Evolutionary conservation across 2,329 filamentous ascomycete genomes (phyloP).

Genomic region (Hymenoscyphus linearis): DNA sequence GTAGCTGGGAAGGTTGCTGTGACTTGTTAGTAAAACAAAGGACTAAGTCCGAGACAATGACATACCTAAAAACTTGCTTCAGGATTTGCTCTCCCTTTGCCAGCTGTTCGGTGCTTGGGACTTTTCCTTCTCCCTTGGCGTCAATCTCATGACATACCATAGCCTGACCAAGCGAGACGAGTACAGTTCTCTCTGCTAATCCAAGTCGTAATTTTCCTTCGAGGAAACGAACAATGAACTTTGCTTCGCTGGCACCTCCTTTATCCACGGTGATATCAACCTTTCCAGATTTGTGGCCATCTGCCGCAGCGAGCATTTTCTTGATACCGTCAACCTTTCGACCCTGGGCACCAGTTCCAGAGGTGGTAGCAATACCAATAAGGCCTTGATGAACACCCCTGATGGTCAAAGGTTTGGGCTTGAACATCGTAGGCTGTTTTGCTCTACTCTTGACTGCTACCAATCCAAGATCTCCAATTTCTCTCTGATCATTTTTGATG

Average conservation of each 20-base stretch:
- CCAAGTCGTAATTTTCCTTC: constrained; percentile 92
- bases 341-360: constrained; percentile 81
- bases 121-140: constrained; percentile 54
- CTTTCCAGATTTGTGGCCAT: constrained; percentile 67
- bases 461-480: constrained; percentile 90
- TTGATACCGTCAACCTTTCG: constrained; percentile 94
- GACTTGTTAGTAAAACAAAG: constrained; percentile 31
- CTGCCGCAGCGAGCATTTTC: constrained; percentile 87
- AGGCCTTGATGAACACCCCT: constrained; percentile 81
- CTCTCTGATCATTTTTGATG: constrained; percentile 93
- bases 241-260: constrained; percentile 89
- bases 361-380: constrained; percentile 79
- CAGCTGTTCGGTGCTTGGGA: constrained; percentile 69
- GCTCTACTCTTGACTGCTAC: constrained; percentile 94
- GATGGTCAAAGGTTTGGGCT: constrained; percentile 85
- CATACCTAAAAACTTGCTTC: constrained; percentile 83
- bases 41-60: constrained; percentile 3
- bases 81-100: constrained; percentile 79
- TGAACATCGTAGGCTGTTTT: constrained; percentile 97
- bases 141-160: constrained; percentile 77
- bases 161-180: constrained; percentile 85
- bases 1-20: constrained; percentile 90
- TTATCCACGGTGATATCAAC: constrained; percentile 90
- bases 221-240: constrained; percentile 86
- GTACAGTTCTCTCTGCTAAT: constrained; percentile 84